Conservation (phyloP, 179 eudicot species). For the Sideroxylon spinosum region DNA sequence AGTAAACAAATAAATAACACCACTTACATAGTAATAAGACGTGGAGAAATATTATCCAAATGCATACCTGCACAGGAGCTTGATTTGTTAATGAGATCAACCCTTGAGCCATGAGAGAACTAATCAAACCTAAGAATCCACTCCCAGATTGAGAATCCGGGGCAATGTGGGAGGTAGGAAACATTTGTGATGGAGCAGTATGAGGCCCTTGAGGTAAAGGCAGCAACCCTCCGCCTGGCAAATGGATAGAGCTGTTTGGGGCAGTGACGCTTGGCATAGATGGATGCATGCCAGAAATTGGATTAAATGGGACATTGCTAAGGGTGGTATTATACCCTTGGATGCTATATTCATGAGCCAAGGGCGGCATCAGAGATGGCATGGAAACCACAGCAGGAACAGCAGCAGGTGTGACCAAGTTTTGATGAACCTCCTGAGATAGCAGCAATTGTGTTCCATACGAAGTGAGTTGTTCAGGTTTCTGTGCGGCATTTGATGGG, state of each 20-base stretch:
- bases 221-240: conserved; percentile 37
- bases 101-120: conserved; percentile 77
- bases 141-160: conserved; percentile 44
- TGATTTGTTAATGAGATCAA: conserved; percentile 59
- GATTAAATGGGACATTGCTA: conserved; percentile 28
- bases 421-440: conserved; percentile 37
- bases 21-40: not conserved
- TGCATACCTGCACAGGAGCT: conserved; percentile 46
- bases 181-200: conserved; percentile 37
- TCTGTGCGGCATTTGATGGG: conserved; percentile 30
- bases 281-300: conserved; percentile 33
- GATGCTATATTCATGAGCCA: conserved; percentile 45
- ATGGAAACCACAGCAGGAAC: conserved; percentile 26
- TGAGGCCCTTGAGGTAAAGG: conserved; percentile 47
- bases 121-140: conserved; percentile 56
- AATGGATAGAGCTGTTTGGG: conserved; percentile 36
- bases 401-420: conserved; percentile 32
- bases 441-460: conserved; percentile 36
- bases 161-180: conserved; percentile 35
- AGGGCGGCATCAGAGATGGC: conserved; percentile 30
- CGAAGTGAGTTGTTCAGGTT: conserved; percentile 32
- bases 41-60: conserved; percentile 7
- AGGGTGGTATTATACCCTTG: conserved; percentile 33
- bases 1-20: not conserved
- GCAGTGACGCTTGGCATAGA: conserved; percentile 35